Evolutionary conservation across 768 basidiomycete genomes (phyloP), one percentile per base, ranked within the genome.

Genomic region (Pisolithus microcarpus): DNA sequence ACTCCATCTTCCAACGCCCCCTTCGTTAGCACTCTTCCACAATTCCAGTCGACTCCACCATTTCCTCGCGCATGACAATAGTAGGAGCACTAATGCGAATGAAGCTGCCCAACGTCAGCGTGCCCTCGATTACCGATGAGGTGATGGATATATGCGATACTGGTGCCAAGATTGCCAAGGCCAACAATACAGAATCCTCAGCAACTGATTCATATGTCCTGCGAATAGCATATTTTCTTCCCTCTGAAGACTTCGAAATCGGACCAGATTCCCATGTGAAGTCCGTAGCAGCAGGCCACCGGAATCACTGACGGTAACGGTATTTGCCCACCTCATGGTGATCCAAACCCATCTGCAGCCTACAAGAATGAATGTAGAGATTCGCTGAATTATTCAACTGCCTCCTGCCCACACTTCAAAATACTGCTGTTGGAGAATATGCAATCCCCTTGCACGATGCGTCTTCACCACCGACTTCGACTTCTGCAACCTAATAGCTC

Each of bases 171-270:
- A 65, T 67, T 61, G 37, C 53, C 42, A 59, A n/a, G 65, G 5
- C 48, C 28, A 19, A 48, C 43, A 11, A 15, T 42, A 24, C 37
- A 36, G 5, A 38, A 24, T 4, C 51, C 19, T 19, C 56, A 52
- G 28, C 59, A 40, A 48, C 46, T 52, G 10, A 28, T 65, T 21
- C 61, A 56, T 21, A 49, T 66, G 15, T 60, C n/a, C 60, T 13
- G 49, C 51, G 10, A 66, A 65, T 37, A 66, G 63, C 36, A 62
- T 66, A 21, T 63, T 66, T 40, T 56, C 65, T 21, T 58, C 64
- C n/a, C 24, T 66, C 64, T 7, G 64, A 48, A 38, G 63, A 66
- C 13, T 59, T 66, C n/a, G 57, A 63, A 0, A 46, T 65, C 9
- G 38, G 24, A 34, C 49, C 51, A n/a, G 16, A 51, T 52, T 18